Evolutionary conservation across 495 filamentous ascomycete genomes (phyloP), one percentile per base, ranked within the genome.

Genomic region (Massariosphaeria phaeospora): DNA sequence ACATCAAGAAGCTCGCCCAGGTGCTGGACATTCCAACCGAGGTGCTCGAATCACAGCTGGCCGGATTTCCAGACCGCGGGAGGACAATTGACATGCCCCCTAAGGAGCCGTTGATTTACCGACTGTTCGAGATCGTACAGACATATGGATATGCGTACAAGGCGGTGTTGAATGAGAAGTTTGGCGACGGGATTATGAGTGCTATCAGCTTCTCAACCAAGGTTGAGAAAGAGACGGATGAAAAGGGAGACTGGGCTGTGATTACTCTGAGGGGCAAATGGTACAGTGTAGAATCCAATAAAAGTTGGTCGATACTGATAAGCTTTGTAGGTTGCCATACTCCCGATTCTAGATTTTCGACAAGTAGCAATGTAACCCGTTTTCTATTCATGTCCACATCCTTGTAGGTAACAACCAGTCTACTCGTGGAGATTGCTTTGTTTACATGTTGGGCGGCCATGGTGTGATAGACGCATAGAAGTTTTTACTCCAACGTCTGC

Each of bases 161-260:
- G 78, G 91, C 89, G 6, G 77, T 98, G 8, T 69, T 98, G 69
- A 98, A 98, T 66, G 93, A 98, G 80, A 98, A 96, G 75, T 96
- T 98, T 73, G 93, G 93, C 0, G 93, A 98, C 71, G 93, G 93
- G 0, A 98, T 98, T 64, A 96, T 98, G 93, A 95, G 89, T 66
- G 93, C 91, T 0, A 96, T 98, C 67, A 80, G 84, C 6, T 98
- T 98, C 67, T 84, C 82, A 33, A 94, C 90, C 0, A 91, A 89
- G 70, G 88, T 98, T 12, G 89, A 96, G 73, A 96, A 96, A 79
- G 93, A 98, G 80, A 82, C 82, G 7, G 93, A 96, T 72, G 77
- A 82, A 48, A 77, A 86, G 64, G 91, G 90, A 15, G 82, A 79
- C 57, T 95, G 91, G 91, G 93, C 85, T 13, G 81, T 90, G 43